A percentile compares a stretch with the other conserved stretches of the same genome.
phyloP scores from a whole-genome alignment of 331 rosid species.

The Telfairia occidentalis region DNA sequence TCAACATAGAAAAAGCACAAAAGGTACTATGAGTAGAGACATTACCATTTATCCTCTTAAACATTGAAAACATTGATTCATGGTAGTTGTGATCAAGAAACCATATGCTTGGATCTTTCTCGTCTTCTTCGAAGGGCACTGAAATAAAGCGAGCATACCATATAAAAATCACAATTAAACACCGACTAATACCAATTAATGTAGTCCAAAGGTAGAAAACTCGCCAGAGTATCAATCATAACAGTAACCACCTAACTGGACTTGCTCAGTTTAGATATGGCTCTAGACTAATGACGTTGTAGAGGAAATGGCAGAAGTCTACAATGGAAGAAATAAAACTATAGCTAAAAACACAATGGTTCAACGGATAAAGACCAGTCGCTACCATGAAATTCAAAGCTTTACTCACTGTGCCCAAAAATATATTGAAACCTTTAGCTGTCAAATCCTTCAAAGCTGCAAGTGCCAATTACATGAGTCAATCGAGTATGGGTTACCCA shows the following conservation, averaged over 20 bases:
- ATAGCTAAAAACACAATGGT: background rate
- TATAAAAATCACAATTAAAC: background rate
- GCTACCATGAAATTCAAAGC: background rate
- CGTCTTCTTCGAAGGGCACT: conserved; percentile 98
- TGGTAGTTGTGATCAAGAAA: conserved; percentile 97
- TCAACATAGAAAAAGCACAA: background rate
- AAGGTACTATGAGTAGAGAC: background rate
- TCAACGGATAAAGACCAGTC: background rate
- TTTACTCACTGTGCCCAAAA: background rate
- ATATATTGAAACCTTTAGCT: background rate
- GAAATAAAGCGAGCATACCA: conserved; percentile 7
- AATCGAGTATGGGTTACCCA: background rate
- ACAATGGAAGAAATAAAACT: background rate
- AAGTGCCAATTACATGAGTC: background rate
- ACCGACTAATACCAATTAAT: background rate
- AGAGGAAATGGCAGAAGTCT: background rate
- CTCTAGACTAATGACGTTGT: background rate
- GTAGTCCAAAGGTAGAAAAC: background rate
- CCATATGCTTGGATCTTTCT: conserved; percentile 91
- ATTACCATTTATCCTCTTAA: conserved; percentile 91
- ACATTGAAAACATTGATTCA: conserved; percentile 92
- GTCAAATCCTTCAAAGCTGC: background rate
- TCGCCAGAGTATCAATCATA: background rate
- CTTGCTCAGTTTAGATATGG: background rate
- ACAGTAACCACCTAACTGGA: background rate